Evolutionary conservation across 2,329 filamentous ascomycete species (phyloP).

Genomic region (Teratosphaeria gauchensis): DNA sequence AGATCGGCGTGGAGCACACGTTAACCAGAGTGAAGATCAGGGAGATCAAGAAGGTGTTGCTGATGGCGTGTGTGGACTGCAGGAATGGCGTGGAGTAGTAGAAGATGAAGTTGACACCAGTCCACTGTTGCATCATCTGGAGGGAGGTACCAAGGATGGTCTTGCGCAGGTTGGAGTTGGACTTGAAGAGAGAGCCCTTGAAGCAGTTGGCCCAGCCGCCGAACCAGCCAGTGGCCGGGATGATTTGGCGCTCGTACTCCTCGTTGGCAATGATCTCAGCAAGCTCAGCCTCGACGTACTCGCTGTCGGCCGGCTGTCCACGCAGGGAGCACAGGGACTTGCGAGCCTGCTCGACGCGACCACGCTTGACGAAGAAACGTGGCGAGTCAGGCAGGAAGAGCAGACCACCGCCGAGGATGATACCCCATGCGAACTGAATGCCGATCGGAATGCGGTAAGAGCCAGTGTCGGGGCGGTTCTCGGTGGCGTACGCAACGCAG

Average conservation of each 20-base stretch:
- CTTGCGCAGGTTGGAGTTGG: conserved; percentile 41
- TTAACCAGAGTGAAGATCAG: conserved; percentile 84
- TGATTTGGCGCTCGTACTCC: conserved; percentile 66
- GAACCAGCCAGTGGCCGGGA: conserved; percentile 46
- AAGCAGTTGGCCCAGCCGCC: conserved; percentile 60
- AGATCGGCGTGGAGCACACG: conserved; percentile 73
- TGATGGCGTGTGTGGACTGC: conserved; percentile 59
- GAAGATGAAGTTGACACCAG: conserved; percentile 69
- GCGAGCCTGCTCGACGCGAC: conserved; percentile 56
- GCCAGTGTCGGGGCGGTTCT: conserved; percentile 51
- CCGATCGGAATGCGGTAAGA: conserved; percentile 74
- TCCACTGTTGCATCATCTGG: conserved; percentile 50
- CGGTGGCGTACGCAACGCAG: conserved; percentile 62
- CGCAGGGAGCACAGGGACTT: conserved; percentile 57
- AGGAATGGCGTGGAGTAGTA: conserved; percentile 70
- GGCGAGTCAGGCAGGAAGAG: conserved; percentile 75
- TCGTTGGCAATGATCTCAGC: conserved; percentile 83
- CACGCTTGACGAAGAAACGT: conserved; percentile 75
- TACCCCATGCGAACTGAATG: conserved; percentile 69
- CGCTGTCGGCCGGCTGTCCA: conserved; percentile 61
- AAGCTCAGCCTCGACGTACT: conserved; percentile 68
- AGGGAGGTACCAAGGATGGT: conserved; percentile 38
- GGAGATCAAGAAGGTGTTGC: conserved; percentile 71
- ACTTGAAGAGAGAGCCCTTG: conserved; percentile 42
- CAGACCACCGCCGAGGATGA: conserved; percentile 64